Conservation (phyloP, 2,329 filamentous ascomycete genomes). For the Monilinia fructigena region DNA sequence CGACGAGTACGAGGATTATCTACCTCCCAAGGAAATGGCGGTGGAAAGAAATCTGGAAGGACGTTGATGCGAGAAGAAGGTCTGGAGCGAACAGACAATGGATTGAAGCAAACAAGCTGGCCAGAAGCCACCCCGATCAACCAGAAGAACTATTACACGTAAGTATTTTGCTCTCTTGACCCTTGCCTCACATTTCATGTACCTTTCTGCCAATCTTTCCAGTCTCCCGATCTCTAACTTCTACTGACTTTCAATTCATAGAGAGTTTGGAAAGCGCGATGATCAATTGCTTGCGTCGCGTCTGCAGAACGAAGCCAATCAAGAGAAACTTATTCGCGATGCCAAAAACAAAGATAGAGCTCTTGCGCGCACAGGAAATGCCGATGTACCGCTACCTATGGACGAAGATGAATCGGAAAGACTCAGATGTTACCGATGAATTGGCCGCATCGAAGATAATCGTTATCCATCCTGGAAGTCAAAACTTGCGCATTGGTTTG, state of each 20-base stretch:
- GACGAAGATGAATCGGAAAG: slow-evolving; percentile 54
- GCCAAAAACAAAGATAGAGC: slow-evolving; percentile 87
- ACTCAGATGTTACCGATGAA: slow-evolving; percentile 56
- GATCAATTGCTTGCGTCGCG: slow-evolving; percentile 90
- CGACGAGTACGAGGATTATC: background rate
- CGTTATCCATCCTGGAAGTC: slow-evolving; percentile 91
- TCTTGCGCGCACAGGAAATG: slow-evolving; percentile 70
- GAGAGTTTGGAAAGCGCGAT: slow-evolving; percentile 97
- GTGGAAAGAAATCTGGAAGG: slow-evolving; percentile 41
- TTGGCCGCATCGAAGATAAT: slow-evolving; percentile 85
- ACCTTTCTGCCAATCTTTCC: background rate
- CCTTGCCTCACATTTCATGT: background rate
- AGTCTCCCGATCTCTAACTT: background rate
- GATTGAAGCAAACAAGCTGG: slow-evolving; percentile 94
- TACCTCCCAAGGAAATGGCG: slow-evolving; percentile 32
- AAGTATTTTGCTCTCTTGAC: slow-evolving; percentile 41
- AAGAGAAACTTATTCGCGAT: slow-evolving; percentile 78
- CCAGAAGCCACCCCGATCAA: slow-evolving; percentile 92
- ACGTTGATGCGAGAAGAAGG: slow-evolving; percentile 50
- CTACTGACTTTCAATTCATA: slow-evolving; percentile 42
- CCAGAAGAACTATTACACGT: slow-evolving; percentile 99
- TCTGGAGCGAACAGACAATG: slow-evolving; percentile 95
- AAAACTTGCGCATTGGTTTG: slow-evolving; percentile 90
- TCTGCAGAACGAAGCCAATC: slow-evolving; percentile 81
- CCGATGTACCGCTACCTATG: slow-evolving; percentile 62